Percentiles rank a stretch among this genome's conserved stretches.
phyloP scores from a whole-genome alignment of 2,329 filamentous ascomycete species.

The Penicillium sp. region DNA sequence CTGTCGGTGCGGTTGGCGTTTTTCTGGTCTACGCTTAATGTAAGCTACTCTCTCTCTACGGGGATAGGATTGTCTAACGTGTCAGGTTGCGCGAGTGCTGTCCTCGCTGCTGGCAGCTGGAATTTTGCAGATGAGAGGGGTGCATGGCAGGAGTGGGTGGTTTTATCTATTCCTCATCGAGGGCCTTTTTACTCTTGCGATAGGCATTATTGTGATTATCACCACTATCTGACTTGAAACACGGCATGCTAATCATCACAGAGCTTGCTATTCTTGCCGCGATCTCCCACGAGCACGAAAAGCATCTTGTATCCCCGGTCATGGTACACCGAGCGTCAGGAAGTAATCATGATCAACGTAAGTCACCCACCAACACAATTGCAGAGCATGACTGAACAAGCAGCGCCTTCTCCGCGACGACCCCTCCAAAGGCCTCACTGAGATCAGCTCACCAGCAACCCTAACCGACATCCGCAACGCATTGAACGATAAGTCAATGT shows the following conservation, averaged over 20 bases:
- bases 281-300: constrained; percentile 49
- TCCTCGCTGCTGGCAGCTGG: constrained; percentile 34
- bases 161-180: constrained; percentile 57
- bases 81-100: constrained; percentile 22
- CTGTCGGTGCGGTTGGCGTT: constrained; percentile 57
- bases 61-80: too few species aligned
- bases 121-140: constrained; percentile 32
- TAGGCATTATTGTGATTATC: constrained; percentile 48
- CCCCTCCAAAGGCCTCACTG: constrained; percentile 47
- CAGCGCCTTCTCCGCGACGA: constrained; percentile 54
- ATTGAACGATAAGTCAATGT: constrained; percentile 4
- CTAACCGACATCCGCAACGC: not conserved
- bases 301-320: constrained; percentile 53
- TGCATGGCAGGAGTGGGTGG: constrained; percentile 36
- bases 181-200: constrained; percentile 49
- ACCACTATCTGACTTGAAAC: not conserved
- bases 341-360: constrained; percentile 57
- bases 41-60: too few species aligned
- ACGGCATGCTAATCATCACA: not conserved
- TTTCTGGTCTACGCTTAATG: constrained; percentile 11
- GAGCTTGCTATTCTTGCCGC: constrained; percentile 52
- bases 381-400: not conserved
- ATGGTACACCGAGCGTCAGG: constrained; percentile 60
- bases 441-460: not conserved
- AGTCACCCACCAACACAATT: not conserved